Evolutionary conservation across 768 basidiomycete genomes (phyloP).

Genomic region (Tephrocybe sp.): DNA sequence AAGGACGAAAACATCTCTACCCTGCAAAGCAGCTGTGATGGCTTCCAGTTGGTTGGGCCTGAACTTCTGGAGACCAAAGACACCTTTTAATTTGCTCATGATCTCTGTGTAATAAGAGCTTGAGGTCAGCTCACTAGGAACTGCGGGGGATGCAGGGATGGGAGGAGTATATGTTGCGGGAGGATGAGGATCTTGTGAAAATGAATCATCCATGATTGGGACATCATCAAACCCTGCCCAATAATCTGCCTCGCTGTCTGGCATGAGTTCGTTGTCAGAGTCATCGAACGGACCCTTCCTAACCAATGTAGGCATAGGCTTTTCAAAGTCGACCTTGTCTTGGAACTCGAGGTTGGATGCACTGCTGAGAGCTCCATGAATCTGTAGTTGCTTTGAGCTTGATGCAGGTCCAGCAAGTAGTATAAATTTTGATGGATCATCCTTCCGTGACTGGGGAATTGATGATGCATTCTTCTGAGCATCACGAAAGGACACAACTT

Average conservation of each 20-base stretch:
- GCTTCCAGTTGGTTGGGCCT: slow-evolving; percentile 85
- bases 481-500: slow-evolving; percentile 26
- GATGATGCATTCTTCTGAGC: neutral
- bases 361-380: neutral
- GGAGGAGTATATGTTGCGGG: slow-evolving; percentile 14
- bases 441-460: neutral
- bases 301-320: neutral
- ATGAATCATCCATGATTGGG: slow-evolving; percentile 28
- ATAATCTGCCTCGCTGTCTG: slow-evolving; percentile 43
- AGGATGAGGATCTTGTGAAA: slow-evolving; percentile 13
- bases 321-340: neutral
- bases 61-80: slow-evolving; percentile 69
- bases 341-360: neutral
- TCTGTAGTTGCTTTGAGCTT: neutral
- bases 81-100: slow-evolving; percentile 43
- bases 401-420: neutral
- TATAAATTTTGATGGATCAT: neutral
- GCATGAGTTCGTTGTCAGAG: slow-evolving; percentile 22
- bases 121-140: slow-evolving; percentile 12
- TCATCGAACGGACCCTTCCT: neutral
- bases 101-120: slow-evolving; percentile 48
- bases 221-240: slow-evolving; percentile 47
- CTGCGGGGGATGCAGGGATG: slow-evolving; percentile 11
- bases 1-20: slow-evolving; percentile 87
- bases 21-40: slow-evolving; percentile 74